Base-by-base conservation (phyloP, 352 stramenopile genomes). In the Phytophthora melonis region DNA sequence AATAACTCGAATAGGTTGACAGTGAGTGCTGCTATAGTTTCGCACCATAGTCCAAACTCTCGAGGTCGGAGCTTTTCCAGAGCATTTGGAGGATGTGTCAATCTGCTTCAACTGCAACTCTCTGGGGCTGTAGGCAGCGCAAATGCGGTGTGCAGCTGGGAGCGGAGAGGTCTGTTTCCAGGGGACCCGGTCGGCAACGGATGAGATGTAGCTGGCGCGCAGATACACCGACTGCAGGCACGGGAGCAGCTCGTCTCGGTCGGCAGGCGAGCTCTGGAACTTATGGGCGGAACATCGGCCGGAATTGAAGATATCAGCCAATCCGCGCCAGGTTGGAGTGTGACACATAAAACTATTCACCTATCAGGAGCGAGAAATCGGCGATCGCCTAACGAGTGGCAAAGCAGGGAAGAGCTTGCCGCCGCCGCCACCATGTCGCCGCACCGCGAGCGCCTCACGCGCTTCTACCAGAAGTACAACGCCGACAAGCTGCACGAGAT, bases 391-490 rank as follows among this genome's bases (percentile, higher is more conserved):
- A 77, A 78, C 70, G 65, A 63, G 54, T 74, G 70, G 70, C 65
- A 72, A 74, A 72, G 65, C 59, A 74, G 23, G 56, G n/a, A 67
- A 34, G 66, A 71, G 58, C 64, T 65, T 49, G 56, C 63, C 53
- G 27, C 19, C 7, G 32, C 13, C 21, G 47, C 9, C 36, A 72
- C 7, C 49, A 93, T 91, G 86, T 80, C 84, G 50, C 71, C 85
- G 56, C 75, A 90, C 52, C 86, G 78, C 64, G 86, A 90, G 70
- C 89, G 89, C 45, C 67, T 95, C 34, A 82, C 82, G 79, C 86
- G 87, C 63, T 95, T 95, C 83, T 95, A 95, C 75, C 79, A 81
- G 53, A 94, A 95, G 79, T 94, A 95, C 77, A 95, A 94, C 67
- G 72, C 83, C 18, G 82, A 93, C 68, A 95, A 95, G 83, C 75